phyloP scores from a whole-genome alignment of 257 asterid species.

The Solanum chiquidenum region DNA sequence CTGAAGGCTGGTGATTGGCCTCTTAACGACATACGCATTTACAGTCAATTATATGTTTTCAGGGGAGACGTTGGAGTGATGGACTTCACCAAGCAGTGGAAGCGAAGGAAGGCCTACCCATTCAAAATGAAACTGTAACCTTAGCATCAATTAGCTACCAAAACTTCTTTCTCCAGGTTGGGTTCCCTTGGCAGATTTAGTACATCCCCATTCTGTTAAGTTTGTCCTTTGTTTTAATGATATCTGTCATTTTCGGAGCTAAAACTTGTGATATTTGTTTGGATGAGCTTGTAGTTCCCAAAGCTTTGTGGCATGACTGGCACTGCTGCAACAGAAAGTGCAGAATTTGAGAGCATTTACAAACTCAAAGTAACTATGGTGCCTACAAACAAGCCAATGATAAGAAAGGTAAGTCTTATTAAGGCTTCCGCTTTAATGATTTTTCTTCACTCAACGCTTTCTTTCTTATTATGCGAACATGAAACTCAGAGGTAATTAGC shows the following conservation, averaged over 20 bases:
- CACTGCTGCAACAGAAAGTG: conserved; percentile 95
- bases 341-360: conserved; percentile 97
- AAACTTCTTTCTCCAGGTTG: conserved; percentile 97
- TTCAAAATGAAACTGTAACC: conserved; percentile 95
- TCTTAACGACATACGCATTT: background rate
- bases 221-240: background rate
- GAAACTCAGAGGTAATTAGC: background rate
- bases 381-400: conserved; percentile 98
- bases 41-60: background rate
- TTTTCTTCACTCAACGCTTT: background rate
- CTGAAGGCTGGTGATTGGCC: background rate
- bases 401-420: conserved; percentile 63
- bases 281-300: conserved; percentile 59
- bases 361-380: conserved; percentile 96
- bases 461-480: background rate
- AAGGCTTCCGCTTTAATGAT: conserved; percentile 1
- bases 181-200: conserved; percentile 5
- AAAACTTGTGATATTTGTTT: conserved; percentile 18
- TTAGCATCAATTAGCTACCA: conserved; percentile 98
- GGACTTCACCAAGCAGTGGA: conserved; percentile 99
- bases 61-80: conserved; percentile 99
- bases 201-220: background rate
- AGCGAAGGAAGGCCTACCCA: conserved; percentile 94
- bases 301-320: conserved; percentile 99
- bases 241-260: conserved; percentile 1